Evolutionary conservation across 2,329 filamentous ascomycete species (phyloP).

Genomic region (Phaeosphaeriaceae sp.): DNA sequence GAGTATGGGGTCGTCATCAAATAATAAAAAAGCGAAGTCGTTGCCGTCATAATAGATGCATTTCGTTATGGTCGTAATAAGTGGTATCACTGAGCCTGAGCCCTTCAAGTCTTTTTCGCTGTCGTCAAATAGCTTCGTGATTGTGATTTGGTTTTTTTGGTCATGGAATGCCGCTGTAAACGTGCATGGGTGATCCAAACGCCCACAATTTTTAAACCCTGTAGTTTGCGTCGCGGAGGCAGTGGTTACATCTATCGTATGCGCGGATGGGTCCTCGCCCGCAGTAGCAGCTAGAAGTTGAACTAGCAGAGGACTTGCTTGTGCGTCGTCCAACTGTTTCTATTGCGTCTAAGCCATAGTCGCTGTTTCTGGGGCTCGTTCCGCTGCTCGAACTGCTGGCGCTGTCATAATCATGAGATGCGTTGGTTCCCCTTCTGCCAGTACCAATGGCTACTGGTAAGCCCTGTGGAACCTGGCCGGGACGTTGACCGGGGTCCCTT

Average conservation of each 20-base stretch:
- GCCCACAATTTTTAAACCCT: conserved; percentile 27
- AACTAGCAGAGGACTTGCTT: conserved; percentile 43
- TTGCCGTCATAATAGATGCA: conserved; percentile 16
- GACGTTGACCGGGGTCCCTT: conserved; percentile 70
- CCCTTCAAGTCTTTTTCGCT: conserved; percentile 42
- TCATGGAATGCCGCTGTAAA: too few species aligned
- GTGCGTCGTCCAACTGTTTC: conserved; percentile 36
- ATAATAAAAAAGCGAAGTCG: too few species aligned
- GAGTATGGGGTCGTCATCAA: too few species aligned
- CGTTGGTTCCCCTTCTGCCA: conserved; percentile 58
- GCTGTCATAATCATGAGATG: conserved; percentile 58
- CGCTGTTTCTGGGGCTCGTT: conserved; percentile 60
- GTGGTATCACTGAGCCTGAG: conserved; percentile 46
- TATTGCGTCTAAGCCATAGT: conserved; percentile 51
- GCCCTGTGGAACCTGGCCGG: conserved; percentile 64
- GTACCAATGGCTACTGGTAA: conserved; percentile 69
- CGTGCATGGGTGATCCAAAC: too few species aligned
- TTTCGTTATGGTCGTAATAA: conserved; percentile 18
- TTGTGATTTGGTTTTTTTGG: conserved; percentile 1
- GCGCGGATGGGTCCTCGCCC: conserved; percentile 48
- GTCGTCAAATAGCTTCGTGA: conserved; percentile 15
- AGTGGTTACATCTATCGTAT: conserved; percentile 53
- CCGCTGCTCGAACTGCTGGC: conserved; percentile 60
- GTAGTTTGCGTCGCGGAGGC: conserved; percentile 52
- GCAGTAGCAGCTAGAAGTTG: conserved; percentile 42